Percentiles rank a stretch among this genome's conserved stretches.
Evolutionary conservation across 1,284 basidiomycete genomes (phyloP).

Genomic region (Trametes sp.): DNA sequence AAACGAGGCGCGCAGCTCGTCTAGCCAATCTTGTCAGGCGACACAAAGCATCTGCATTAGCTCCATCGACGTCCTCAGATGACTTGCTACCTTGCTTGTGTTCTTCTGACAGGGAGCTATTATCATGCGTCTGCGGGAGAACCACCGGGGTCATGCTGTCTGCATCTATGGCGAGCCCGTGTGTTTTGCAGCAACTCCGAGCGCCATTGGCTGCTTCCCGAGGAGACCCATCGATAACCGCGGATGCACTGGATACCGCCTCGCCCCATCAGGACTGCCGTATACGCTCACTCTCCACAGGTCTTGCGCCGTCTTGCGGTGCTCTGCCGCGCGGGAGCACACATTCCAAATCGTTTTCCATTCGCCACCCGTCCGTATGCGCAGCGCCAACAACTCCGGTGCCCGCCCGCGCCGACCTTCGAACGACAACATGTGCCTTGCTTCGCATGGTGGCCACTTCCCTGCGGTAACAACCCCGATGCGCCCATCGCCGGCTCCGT

Average conservation of each 20-base stretch:
- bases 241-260: constrained; percentile 5
- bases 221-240: constrained; percentile 15
- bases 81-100: constrained; percentile 17
- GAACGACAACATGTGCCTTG: constrained; percentile 14
- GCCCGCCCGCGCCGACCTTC: constrained; percentile 1
- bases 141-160: constrained; percentile 16
- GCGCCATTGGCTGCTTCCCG: background rate
- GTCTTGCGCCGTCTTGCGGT: constrained; percentile 15
- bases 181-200: background rate
- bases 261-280: constrained; percentile 4
- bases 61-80: constrained; percentile 27
- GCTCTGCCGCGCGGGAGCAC: constrained; percentile 7
- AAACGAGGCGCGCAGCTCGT: constrained; percentile 20
- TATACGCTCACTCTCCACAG: background rate
- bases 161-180: constrained; percentile 6
- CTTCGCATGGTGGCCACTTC: constrained; percentile 16
- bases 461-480: constrained; percentile 11
- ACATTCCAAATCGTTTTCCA: constrained; percentile 18
- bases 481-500: constrained; percentile 13
- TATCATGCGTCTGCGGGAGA: constrained; percentile 12
- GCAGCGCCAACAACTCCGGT: background rate
- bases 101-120: constrained; percentile 16
- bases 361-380: constrained; percentile 2
- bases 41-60: constrained; percentile 18
- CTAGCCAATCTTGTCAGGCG: constrained; percentile 11